Base-by-base conservation (phyloP, 2,329 filamentous ascomycete genomes). In the Thelonectria discophora region DNA sequence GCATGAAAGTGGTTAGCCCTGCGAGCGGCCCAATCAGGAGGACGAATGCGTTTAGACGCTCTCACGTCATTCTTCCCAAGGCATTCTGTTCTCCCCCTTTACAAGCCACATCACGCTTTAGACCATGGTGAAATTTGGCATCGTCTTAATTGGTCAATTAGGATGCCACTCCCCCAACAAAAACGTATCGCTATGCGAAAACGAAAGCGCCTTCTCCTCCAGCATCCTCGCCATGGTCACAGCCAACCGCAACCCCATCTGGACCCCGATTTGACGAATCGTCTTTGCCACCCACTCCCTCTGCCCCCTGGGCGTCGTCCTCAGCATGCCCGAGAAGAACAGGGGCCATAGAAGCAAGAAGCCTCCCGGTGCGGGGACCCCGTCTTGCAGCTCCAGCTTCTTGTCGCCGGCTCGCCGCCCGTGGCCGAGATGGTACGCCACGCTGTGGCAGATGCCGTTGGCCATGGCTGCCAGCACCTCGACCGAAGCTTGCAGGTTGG, bases 161-260 rank as follows among this genome's bases (percentile, higher is more conserved):
- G 65, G 63, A 17, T 64, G 57, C 63, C 65, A 68, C 51, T 63
- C 60, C 3, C 65, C 65, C 10, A 68, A 21, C 1, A 68, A 24
- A 12, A 63, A 67, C 0, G 65, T 64, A 12, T 68, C 60, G 5
- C 55, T 37, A 6, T 68, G 43, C 27, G 68, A 70, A 51, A 69
- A 69, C 3, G 66, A 65, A 9, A 64, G 37, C 10, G 49, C 60
- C 6, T 60, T 53, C 17, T 63, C 55, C 30, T 67, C 62, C 11
- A 70, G 13, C 13, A 63, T 13, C 7, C 43, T 50, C 9, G 68
- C 64, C 68, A 70, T 70, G 1, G 68, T 62, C 11, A 66, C 37
- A 0, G 68, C 66, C 15, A 70, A 27, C 20, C 58, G 65, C 12
- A 70, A 37, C 3, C 68, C 67, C 65, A 70, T 69, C 12, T 59